Evolutionary conservation across 129 eudicot genomes (phyloP).

Genomic region (Saposhnikovia divaricata): DNA sequence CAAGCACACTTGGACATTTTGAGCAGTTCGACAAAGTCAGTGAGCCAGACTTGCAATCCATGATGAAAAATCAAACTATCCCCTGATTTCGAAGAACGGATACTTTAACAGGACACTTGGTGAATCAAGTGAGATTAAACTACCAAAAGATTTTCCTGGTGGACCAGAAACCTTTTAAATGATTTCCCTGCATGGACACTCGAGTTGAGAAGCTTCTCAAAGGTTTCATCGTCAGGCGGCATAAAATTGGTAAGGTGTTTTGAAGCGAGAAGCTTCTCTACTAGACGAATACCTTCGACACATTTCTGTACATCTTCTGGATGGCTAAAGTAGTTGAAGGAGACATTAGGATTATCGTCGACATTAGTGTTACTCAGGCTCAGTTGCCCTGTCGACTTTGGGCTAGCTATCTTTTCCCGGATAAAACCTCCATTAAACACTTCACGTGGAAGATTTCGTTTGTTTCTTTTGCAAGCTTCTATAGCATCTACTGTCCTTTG

Average conservation of each 20-base stretch:
- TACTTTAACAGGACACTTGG: too few relatives aligned
- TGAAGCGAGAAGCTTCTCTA: slow-evolving; percentile 55
- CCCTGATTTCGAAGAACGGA: too few relatives aligned
- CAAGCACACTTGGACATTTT: too few relatives aligned
- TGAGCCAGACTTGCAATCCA: too few relatives aligned
- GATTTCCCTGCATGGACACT: slow-evolving; percentile 74
- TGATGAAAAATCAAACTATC: too few relatives aligned
- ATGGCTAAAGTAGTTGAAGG: slow-evolving; percentile 87
- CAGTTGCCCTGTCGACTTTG: slow-evolving; percentile 65
- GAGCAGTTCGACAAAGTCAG: too few relatives aligned
- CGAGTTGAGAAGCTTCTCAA: slow-evolving; percentile 53
- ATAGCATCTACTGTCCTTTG: slow-evolving; percentile 59
- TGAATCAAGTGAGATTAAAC: too few relatives aligned
- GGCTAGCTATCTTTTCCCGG: slow-evolving; percentile 59
- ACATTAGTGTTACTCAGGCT: slow-evolving; percentile 53
- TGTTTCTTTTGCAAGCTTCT: slow-evolving; percentile 42
- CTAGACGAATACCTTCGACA: slow-evolving; percentile 52
- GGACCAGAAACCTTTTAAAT: too few relatives aligned
- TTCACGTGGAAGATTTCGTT: slow-evolving; percentile 54
- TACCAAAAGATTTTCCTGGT: too few relatives aligned
- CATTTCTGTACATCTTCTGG: slow-evolving; percentile 58
- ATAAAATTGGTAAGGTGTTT: slow-evolving; percentile 41
- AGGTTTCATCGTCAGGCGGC: slow-evolving; percentile 20
- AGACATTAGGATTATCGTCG: slow-evolving; percentile 67
- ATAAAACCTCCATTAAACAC: slow-evolving; percentile 83